Conservation (phyloP, 2,329 filamentous ascomycete genomes). For the Remersonia thermophila region DNA sequence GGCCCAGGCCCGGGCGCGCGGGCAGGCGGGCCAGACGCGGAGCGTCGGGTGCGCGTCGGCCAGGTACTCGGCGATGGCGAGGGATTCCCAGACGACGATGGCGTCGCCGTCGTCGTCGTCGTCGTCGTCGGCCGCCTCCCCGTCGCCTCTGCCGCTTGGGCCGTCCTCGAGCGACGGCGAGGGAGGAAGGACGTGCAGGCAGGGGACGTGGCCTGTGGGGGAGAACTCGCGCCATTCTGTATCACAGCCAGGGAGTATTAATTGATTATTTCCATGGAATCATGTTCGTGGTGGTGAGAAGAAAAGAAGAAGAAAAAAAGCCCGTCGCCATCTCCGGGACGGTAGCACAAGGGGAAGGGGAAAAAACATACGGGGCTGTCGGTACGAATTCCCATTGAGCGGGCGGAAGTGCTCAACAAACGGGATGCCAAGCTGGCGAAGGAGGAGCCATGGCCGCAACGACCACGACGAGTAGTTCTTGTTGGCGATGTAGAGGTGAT, state of each 20-base stretch:
- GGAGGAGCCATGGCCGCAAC: slow-evolving; percentile 33
- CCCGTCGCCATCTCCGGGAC: too few relatives aligned
- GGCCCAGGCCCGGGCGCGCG: slow-evolving; percentile 29
- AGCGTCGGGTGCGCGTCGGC: slow-evolving; percentile 28
- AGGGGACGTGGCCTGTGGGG: slow-evolving; percentile 30
- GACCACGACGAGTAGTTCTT: slow-evolving; percentile 37
- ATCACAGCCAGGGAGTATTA: not conserved
- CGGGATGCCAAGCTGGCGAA: slow-evolving; percentile 30
- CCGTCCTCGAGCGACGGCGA: too few relatives aligned
- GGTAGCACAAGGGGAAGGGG: not conserved
- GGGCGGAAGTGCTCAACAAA: slow-evolving; percentile 28
- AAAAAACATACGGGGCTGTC: not conserved
- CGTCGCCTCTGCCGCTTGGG: too few relatives aligned
- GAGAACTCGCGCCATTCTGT: slow-evolving; percentile 22
- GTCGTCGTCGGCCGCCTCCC: not conserved
- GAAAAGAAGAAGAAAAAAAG: too few relatives aligned
- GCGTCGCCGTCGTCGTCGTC: slow-evolving; percentile 1
- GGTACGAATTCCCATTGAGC: slow-evolving; percentile 4
- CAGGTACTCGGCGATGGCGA: slow-evolving; percentile 36
- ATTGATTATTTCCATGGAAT: not conserved
- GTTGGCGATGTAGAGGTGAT: slow-evolving; percentile 30
- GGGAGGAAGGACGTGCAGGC: slow-evolving; percentile 23
- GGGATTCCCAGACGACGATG: slow-evolving; percentile 32
- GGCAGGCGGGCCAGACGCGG: slow-evolving; percentile 29
- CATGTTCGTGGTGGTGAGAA: too few relatives aligned